Base-by-base conservation (phyloP, 2,329 filamentous ascomycete species). In the Colletotrichum incanum region DNA sequence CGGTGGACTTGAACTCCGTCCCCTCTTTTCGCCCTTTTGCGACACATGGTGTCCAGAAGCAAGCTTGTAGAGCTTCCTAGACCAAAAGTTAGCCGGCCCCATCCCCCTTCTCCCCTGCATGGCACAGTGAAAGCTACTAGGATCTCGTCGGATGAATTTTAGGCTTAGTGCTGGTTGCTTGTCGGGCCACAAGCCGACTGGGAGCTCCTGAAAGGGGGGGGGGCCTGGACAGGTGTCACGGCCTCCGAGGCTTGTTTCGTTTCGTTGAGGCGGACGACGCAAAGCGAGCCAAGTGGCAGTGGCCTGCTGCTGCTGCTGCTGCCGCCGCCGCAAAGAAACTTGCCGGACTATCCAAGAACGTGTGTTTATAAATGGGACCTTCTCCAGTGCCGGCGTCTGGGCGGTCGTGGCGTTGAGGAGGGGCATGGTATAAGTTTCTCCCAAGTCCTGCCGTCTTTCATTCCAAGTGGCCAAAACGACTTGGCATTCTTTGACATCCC, bases 231-330 rank as follows among this genome's bases (percentile, higher is more conserved):
- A 69, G 65, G 69, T 72, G 69, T 72, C 69, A 72, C 69, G 69
- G 69, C 49, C 54, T 72, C 52, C 69, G 69, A 72, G 69, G 69
- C 69, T 72, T 72, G 65, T 72, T 72, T 72, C 69, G 69, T 72
- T 72, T 72, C 69, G 69, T 72, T 72, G 69, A 72, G 65, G 69
- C 59, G 65, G 65, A 59, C 69, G 47, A 72, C 69, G 65, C 69
- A 72, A 72, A 72, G 69, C 69, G 52, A 64, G 65, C 59, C 69
- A 39, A 69, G 54, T 68, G 23, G 43, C 59, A 69, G 59, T 64
- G 59, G 68, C n/a, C 43, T 58, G 68, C 34, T 71, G 49, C 64
- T 68, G 18, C 28, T 71, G 64, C 68, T 63, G 37, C 49, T 37
- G 50, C 54, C 39, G 14, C 31, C 11, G 34, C 60, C 37, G 58